A percentile compares a stretch with the other conserved stretches of the same genome.
Conservation (phyloP, 139 green algal species). For the Pseudopediastrum boryanum region DNA sequence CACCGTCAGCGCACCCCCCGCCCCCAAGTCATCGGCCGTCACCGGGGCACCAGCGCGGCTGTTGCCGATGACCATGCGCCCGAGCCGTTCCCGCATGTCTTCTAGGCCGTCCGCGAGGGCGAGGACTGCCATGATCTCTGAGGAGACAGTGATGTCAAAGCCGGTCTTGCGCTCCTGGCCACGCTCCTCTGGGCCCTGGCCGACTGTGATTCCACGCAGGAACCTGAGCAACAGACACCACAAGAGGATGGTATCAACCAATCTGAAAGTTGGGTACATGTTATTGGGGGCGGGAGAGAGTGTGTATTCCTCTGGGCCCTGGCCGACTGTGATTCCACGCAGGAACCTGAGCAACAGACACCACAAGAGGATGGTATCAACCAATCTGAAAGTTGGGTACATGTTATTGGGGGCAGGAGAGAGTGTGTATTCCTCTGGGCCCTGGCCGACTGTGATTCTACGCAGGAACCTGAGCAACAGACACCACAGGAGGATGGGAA, state of each 20-base stretch:
- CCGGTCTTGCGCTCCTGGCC: constrained; percentile 71
- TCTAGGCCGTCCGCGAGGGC: constrained; percentile 84
- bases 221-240: constrained; percentile 51
- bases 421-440: constrained; percentile 70
- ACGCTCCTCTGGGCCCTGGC: constrained; percentile 75
- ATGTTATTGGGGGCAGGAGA: too few relatives aligned
- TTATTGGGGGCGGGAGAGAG: too few relatives aligned
- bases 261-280: too few relatives aligned
- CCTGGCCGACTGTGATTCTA: constrained; percentile 86
- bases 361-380: too few relatives aligned
- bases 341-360: constrained; percentile 65
- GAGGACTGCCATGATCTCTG: constrained; percentile 99
- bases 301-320: constrained; percentile 75
- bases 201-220: constrained; percentile 88
- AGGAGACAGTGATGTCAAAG: constrained; percentile 97
- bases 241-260: too few relatives aligned
- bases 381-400: too few relatives aligned
- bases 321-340: constrained; percentile 86
- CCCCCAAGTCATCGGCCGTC: constrained; percentile 95
- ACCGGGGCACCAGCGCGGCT: constrained; percentile 73
- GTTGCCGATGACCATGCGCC: neutral
- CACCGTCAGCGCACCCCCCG: constrained; percentile 95
- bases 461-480: constrained; percentile 73
- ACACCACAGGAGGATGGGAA: too few relatives aligned
- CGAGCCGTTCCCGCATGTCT: constrained; percentile 84